Evolutionary conservation across 257 asterid species (phyloP), one percentile per base, ranked within the genome.

Genomic region (Thymus mandschuricus): DNA sequence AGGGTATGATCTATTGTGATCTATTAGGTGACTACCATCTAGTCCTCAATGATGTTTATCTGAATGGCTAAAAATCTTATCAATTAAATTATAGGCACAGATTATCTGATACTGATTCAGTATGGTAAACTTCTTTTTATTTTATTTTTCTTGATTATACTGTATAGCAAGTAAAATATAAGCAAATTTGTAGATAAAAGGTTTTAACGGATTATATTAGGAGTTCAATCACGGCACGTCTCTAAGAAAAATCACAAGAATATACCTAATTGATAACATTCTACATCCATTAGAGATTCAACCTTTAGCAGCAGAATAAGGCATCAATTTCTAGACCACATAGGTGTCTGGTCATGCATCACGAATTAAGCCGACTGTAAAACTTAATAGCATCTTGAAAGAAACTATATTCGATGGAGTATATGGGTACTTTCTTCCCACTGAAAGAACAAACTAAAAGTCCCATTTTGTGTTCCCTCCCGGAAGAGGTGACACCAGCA

Each of bases 311-410:
- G 21, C 15, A 46, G 59, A 12, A 27, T 7, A 46, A 21, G 6
- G 31, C 60, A 46, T 31, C 2, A 28, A 21, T 11, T 38, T 12
- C 15, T 12, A 55, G 40, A 35, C 13, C 60, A 58, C 55, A 1
- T 58, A 31, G 21, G 64, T 1, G 31, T 58, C 38, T 30, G 46
- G 55, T 56, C 68, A 27, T 38, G 35, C 10, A 71, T 49, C 44
- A 71, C 62, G 10, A 71, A 34, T 71, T 62, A 71, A 60, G 31
- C 61, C 52, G 33, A 49, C 8, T 34, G 41, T 62, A 35, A 43
- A 60, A 49, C 38, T 15, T 10, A 31, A 48, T 28, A 46, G 60
- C 30, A n/a, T 70, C 40, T 15, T 44, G 31, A 12, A 33, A 48
- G 40, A 12, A 12, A 12, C n/a, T 41, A 60, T 41, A 56, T 57